Evolutionary conservation across 768 basidiomycete species (phyloP).

Genomic region (Pleurotus cornucopiae): DNA sequence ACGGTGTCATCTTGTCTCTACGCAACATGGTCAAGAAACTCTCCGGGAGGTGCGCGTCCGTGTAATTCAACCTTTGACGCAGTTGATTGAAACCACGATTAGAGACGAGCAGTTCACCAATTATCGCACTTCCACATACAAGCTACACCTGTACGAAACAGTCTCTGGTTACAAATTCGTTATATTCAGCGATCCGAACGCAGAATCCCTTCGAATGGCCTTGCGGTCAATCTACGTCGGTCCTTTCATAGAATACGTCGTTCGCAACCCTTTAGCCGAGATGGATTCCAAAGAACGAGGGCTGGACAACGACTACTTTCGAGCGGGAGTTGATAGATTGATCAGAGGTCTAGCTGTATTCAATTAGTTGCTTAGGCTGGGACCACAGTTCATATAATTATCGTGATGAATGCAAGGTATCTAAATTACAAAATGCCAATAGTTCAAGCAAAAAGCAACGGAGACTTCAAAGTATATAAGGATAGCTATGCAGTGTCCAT

Average conservation of each 20-base stretch:
- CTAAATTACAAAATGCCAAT: conserved; percentile 12
- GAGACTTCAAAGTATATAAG: conserved; percentile 7
- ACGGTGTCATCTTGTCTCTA: conserved; percentile 89
- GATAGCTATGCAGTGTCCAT: conserved; percentile 4
- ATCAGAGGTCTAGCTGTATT: conserved; percentile 56
- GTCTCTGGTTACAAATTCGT: conserved; percentile 92
- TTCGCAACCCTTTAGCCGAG: conserved; percentile 81
- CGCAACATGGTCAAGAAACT: conserved; percentile 95
- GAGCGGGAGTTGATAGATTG: conserved; percentile 73
- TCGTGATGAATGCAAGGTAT: conserved; percentile 13
- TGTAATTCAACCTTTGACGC: background rate
- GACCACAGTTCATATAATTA: background rate
- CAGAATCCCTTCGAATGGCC: conserved; percentile 79
- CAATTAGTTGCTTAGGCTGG: conserved; percentile 14
- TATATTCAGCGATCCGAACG: conserved; percentile 83
- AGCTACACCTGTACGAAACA: conserved; percentile 90
- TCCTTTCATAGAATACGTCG: conserved; percentile 91
- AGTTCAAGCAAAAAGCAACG: conserved; percentile 7
- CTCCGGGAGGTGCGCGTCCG: conserved; percentile 62
- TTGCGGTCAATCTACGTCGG: conserved; percentile 90
- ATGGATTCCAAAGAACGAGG: conserved; percentile 84
- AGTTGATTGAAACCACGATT: conserved; percentile 1
- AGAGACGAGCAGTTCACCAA: conserved; percentile 91
- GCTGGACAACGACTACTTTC: conserved; percentile 91
- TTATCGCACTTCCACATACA: conserved; percentile 90